Percentiles rank a stretch among this genome's conserved stretches.
phyloP scores from a whole-genome alignment of 805 yeast species.

The Hanseniaspora clermontiae region DNA sequence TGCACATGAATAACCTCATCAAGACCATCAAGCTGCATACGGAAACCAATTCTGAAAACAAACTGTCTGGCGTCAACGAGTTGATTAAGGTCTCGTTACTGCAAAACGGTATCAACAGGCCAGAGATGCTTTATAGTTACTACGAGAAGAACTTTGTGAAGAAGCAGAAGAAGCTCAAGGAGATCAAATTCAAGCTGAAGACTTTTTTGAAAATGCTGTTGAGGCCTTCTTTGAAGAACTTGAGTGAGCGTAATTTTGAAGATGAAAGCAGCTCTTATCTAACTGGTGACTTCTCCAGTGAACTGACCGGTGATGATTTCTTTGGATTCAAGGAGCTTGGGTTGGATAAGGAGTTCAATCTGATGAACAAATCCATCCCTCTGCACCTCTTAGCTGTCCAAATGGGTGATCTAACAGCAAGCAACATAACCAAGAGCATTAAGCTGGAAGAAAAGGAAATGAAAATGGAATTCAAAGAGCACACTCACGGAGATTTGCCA shows the following conservation, averaged over 20 bases:
- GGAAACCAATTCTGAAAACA: slow-evolving; percentile 42
- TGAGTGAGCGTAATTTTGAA: slow-evolving; percentile 63
- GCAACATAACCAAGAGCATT: slow-evolving; percentile 40
- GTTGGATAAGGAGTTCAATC: slow-evolving; percentile 78
- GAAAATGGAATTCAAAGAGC: slow-evolving; percentile 43
- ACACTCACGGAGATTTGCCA: slow-evolving; percentile 35
- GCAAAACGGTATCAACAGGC: slow-evolving; percentile 78
- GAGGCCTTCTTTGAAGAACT: slow-evolving; percentile 63
- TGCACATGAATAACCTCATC: slow-evolving; percentile 61
- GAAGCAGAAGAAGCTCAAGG: slow-evolving; percentile 56
- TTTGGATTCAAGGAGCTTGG: slow-evolving; percentile 95
- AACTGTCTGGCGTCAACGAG: slow-evolving; percentile 30
- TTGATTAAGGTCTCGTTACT: slow-evolving; percentile 48
- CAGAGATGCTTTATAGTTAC: slow-evolving; percentile 62
- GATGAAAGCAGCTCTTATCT: slow-evolving; percentile 90
- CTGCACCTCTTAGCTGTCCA: slow-evolving; percentile 53
- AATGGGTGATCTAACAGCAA: slow-evolving; percentile 55
- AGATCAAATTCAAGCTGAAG: slow-evolving; percentile 53
- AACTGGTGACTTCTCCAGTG: slow-evolving; percentile 88
- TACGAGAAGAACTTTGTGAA: slow-evolving; percentile 59
- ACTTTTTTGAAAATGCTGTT: slow-evolving; percentile 64
- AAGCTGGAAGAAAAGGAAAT: slow-evolving; percentile 52
- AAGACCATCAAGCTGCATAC: slow-evolving; percentile 55
- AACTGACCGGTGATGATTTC: slow-evolving; percentile 84
- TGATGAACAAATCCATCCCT: slow-evolving; percentile 76